Evolutionary conservation across 2,329 filamentous ascomycete genomes (phyloP), one percentile per base, ranked within the genome.

Genomic region (Neoscytalidium dimidiatum): DNA sequence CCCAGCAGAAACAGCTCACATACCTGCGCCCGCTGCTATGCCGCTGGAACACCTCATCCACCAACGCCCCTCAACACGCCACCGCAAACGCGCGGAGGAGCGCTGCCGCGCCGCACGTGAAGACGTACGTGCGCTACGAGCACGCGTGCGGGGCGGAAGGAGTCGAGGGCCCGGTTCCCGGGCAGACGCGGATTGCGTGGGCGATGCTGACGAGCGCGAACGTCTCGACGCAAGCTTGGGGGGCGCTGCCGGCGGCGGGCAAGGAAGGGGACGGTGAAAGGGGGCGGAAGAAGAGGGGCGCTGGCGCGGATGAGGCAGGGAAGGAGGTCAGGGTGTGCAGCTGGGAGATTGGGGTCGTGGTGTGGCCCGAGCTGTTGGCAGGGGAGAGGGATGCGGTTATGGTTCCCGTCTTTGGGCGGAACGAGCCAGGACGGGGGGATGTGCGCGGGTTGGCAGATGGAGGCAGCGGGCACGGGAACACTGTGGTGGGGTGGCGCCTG

Each of bases 141-240:
- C 21, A 28, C 11, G 8, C 41, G 21, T 3, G 9, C 65, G 63
- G n/a, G 28, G 11, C 2, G 8, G 35, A 14, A 5, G 74, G 81
- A 57, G 35, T 61, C 0, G 31, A 75, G n/a, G 72, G 79, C n/a
- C n/a, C n/a, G n/a, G n/a, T n/a, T n/a, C n/a, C n/a, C n/a, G n/a
- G n/a, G n/a, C n/a, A n/a, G 19, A 74, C 71, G 1, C 76, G 78
- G 0, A 88, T 96, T 43, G 91, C 95, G 72, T 97, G 93, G 94
- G 92, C 91, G 1, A 82, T 97, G 68, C 75, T 96, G 2, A 96
- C 92, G 0, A 95, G 91, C n/a, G 92, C 93, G n/a, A 97, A 96
- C 70, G 76, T 97, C 2, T 95, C 91, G 1, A 94, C 89, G 67
- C 92, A 96, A 77, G 93, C 93, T 0, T 97, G 93, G 94, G 93